phyloP scores from a whole-genome alignment of 805 yeast species.

The Saturnispora galanensis region DNA sequence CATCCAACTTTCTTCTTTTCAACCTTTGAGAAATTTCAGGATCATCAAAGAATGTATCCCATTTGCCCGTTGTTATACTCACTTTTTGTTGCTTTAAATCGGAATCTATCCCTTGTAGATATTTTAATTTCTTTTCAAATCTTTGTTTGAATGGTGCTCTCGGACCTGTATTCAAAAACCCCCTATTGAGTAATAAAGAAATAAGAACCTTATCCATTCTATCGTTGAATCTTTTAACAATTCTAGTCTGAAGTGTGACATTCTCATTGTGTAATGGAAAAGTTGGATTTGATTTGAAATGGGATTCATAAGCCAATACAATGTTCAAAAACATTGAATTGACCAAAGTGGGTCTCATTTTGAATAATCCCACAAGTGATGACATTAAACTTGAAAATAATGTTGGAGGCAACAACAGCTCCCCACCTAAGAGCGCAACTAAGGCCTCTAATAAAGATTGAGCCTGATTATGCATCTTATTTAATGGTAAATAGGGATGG shows the following conservation, averaged over 20 bases:
- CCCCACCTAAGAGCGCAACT: conserved; percentile 45
- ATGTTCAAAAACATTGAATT: conserved; percentile 45
- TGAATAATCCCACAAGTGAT: conserved; percentile 51
- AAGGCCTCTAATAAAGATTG: conserved; percentile 57
- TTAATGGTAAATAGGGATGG: conserved; percentile 53
- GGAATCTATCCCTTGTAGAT: conserved; percentile 22
- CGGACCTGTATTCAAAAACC: conserved; percentile 25
- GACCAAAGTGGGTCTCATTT: conserved; percentile 52
- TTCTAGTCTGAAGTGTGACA: conserved; percentile 19
- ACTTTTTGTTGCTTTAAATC: conserved; percentile 23
- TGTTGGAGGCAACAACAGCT: conserved; percentile 45
- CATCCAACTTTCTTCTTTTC: conserved; percentile 18
- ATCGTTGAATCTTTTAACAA: conserved; percentile 29
- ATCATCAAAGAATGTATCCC: conserved; percentile 24
- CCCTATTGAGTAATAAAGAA: conserved; percentile 25
- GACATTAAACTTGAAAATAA: conserved; percentile 60
- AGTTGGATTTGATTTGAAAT: conserved; percentile 45
- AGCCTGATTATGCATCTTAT: conserved; percentile 59
- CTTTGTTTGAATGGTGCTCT: conserved; percentile 19
- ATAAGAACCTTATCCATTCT: conserved; percentile 26
- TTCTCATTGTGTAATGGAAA: conserved; percentile 11
- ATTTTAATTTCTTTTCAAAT: conserved; percentile 26
- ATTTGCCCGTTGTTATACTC: conserved; percentile 28
- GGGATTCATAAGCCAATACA: conserved; percentile 51
- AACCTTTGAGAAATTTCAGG: conserved; percentile 18